These are phyloP conservation scores for Boletellus sp. DNA, from an alignment of 1,284 basidiomycete species.

Conservation along the genomic window DNA sequence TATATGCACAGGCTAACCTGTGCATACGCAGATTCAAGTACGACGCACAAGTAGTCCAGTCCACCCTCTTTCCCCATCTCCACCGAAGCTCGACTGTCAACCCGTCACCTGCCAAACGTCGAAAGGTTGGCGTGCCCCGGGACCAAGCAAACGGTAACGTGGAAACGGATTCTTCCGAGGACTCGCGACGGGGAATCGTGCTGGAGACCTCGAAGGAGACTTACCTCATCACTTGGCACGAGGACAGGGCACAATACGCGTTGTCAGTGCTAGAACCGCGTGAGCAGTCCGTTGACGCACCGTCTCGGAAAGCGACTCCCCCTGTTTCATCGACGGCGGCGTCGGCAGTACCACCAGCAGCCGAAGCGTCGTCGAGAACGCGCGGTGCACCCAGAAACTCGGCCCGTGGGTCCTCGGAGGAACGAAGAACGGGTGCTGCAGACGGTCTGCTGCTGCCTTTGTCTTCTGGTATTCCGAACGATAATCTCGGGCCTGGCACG, in stretches of 20 bases:
- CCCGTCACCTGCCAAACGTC: constrained; percentile 24
- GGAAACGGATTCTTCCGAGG: constrained; percentile 13
- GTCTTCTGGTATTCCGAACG: too few relatives aligned
- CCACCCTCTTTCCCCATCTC: constrained; percentile 43
- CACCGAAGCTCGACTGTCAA: constrained; percentile 6
- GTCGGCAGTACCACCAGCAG: neutral
- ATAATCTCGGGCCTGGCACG: neutral
- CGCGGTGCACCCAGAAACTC: neutral
- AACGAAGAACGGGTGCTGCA: neutral
- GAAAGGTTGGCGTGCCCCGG: constrained; percentile 12
- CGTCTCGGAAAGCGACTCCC: neutral
- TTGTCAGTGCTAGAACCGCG: constrained; percentile 16
- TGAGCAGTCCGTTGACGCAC: neutral
- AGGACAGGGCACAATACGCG: constrained; percentile 15
- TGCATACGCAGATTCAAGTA: constrained; percentile 53
- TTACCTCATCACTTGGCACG: constrained; percentile 18
- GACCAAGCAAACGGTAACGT: constrained; percentile 14
- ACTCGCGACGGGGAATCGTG: constrained; percentile 16
- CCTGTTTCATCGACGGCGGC: neutral
- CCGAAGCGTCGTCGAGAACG: constrained; percentile 4
- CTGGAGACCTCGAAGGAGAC: constrained; percentile 23
- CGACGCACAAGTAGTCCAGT: constrained; percentile 43
- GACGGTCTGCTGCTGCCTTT: too few relatives aligned
- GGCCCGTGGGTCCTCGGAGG: neutral
- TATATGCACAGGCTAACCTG: too few relatives aligned